phyloP scores from a whole-genome alignment of 2,329 filamentous ascomycete genomes.

The Neofusicoccum cordaticola region DNA sequence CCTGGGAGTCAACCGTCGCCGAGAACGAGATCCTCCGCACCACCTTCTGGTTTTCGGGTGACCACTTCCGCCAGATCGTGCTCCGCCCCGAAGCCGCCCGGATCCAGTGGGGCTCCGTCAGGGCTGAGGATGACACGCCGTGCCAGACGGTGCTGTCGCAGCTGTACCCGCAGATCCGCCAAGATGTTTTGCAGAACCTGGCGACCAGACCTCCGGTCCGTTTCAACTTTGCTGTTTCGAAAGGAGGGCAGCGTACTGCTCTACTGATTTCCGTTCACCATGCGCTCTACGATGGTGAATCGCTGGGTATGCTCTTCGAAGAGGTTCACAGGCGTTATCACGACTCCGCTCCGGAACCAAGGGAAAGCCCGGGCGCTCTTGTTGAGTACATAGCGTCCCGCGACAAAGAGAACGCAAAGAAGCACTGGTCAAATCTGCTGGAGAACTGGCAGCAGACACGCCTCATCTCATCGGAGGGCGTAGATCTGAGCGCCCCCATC shows the following conservation, averaged over 20 bases:
- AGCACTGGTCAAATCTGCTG: constrained; percentile 28
- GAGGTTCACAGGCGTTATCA: constrained; percentile 31
- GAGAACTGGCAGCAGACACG: constrained; percentile 31
- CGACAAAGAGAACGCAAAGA: constrained; percentile 25
- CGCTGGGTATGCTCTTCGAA: constrained; percentile 33
- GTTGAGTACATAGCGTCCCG: constrained; percentile 29
- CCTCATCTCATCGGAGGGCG: constrained; percentile 37
- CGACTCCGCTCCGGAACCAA: constrained; percentile 11
- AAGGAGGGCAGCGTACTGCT: constrained; percentile 24
- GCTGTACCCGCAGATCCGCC: constrained; percentile 1
- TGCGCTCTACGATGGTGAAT: constrained; percentile 37
- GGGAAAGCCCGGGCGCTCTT: constrained; percentile 26
- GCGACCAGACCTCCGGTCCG: constrained; percentile 27
- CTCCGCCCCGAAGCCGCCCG: constrained; percentile 21
- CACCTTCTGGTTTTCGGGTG: constrained; percentile 55
- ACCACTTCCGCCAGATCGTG: constrained; percentile 29
- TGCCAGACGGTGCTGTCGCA: constrained; percentile 21
- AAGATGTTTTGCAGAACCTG: constrained; percentile 20
- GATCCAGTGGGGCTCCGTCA: constrained; percentile 25
- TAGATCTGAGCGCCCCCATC: neutral
- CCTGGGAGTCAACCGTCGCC: constrained; percentile 47
- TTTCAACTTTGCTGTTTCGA: constrained; percentile 22
- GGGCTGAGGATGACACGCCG: constrained; percentile 14
- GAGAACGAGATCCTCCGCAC: constrained; percentile 51
- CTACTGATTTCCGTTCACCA: constrained; percentile 38